Percentiles rank a stretch among this genome's conserved stretches.
Conservation (phyloP, 1,284 basidiomycete genomes). For the Ustilago curta region DNA sequence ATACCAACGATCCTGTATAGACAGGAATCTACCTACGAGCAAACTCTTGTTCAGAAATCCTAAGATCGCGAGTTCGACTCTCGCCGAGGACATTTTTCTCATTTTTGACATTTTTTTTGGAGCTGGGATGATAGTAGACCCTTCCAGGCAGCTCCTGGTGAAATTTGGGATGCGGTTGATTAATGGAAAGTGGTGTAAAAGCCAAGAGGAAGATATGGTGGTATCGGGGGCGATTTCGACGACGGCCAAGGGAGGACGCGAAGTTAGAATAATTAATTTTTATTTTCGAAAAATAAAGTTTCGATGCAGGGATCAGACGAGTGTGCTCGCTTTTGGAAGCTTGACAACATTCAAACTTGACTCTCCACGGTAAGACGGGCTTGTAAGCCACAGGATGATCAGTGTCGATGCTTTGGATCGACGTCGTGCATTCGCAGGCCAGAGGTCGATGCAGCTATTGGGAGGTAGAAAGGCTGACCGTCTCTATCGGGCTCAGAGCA, state of each 20-base stretch:
- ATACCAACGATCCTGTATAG: constrained; percentile 43
- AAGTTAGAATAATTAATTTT: not conserved
- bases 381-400: too few species aligned
- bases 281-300: not conserved
- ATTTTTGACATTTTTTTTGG: not conserved
- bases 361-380: too few species aligned
- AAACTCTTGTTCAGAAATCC: constrained; percentile 28
- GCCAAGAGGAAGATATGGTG: not conserved
- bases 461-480: too few species aligned
- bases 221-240: not conserved
- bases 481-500: too few species aligned
- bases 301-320: not conserved
- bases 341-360: too few species aligned
- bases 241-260: not conserved
- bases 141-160: not conserved
- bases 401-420: too few species aligned
- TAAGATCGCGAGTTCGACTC: constrained; percentile 56
- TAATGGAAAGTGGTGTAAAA: not conserved
- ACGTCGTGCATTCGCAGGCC: too few species aligned
- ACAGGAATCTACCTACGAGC: constrained; percentile 40
- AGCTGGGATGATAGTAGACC: not conserved
- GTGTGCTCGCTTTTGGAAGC: too few species aligned
- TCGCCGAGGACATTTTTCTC: constrained; percentile 46
- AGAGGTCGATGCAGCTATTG: too few species aligned
- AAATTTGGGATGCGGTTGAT: not conserved